A percentile compares a stretch with the other conserved stretches of the same genome.
phyloP scores from a whole-genome alignment of 1,284 basidiomycete species.

The Apiotrichum mycotoxinovorans region DNA sequence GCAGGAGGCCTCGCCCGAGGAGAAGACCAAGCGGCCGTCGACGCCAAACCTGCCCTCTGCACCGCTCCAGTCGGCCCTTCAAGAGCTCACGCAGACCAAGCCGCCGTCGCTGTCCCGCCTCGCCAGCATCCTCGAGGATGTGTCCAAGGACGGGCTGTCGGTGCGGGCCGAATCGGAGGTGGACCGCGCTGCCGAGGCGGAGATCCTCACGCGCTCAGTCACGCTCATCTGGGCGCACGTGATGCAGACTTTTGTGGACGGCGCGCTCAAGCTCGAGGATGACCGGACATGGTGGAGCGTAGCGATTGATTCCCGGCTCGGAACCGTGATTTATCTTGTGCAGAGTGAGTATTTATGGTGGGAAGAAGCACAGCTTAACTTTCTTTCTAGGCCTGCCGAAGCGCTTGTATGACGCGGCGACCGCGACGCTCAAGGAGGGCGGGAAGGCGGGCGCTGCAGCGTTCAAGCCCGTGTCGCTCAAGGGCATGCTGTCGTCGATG shows the following conservation, averaged over 20 bases:
- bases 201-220: slow-evolving; percentile 44
- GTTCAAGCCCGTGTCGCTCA: slow-evolving; percentile 1
- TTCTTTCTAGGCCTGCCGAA: slow-evolving; percentile 40
- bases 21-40: not conserved
- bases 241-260: slow-evolving; percentile 38
- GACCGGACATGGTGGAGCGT: slow-evolving; percentile 46
- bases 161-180: slow-evolving; percentile 16
- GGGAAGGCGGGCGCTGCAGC: not conserved
- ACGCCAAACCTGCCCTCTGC: slow-evolving; percentile 6
- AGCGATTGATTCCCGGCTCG: slow-evolving; percentile 26
- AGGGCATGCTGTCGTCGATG: slow-evolving; percentile 19
- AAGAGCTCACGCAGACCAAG: slow-evolving; percentile 32
- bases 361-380: too few species aligned
- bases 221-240: slow-evolving; percentile 48
- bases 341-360: slow-evolving; percentile 38
- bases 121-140: slow-evolving; percentile 28
- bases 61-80: slow-evolving; percentile 28
- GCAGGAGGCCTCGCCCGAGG: slow-evolving; percentile 1
- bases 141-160: not conserved
- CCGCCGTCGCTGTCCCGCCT: slow-evolving; percentile 28
- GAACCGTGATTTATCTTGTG: slow-evolving; percentile 40
- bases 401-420: slow-evolving; percentile 34
- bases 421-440: slow-evolving; percentile 7
- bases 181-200: slow-evolving; percentile 37
- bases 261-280: slow-evolving; percentile 38